Conservation (phyloP, 768 basidiomycete genomes). For the Lyophyllum atratum region DNA sequence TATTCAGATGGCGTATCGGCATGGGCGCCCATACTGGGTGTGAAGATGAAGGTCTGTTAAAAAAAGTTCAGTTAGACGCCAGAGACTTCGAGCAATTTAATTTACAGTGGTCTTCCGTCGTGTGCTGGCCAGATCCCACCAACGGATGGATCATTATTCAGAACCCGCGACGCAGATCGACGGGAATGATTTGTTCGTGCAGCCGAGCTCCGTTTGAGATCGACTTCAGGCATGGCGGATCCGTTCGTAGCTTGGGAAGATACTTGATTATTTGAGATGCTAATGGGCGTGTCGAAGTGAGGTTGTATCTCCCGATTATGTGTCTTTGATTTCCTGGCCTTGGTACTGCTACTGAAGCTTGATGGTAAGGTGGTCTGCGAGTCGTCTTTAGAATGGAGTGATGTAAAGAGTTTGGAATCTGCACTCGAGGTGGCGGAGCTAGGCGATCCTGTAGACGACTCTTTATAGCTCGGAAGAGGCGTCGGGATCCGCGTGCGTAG, state of each 20-base stretch:
- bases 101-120: not conserved
- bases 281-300: not conserved
- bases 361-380: slow-evolving; percentile 32
- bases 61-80: not conserved
- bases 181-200: not conserved
- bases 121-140: not conserved
- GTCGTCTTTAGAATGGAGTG: slow-evolving; percentile 21
- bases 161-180: not conserved
- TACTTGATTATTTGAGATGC: not conserved
- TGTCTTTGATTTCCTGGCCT: slow-evolving; percentile 13
- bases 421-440: slow-evolving; percentile 26
- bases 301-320: not conserved
- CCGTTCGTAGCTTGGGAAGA: not conserved
- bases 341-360: slow-evolving; percentile 25
- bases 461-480: slow-evolving; percentile 18
- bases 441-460: slow-evolving; percentile 22
- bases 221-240: not conserved
- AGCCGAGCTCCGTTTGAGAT: not conserved
- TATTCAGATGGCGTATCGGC: not conserved
- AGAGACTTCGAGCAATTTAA: not conserved
- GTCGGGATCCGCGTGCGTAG: slow-evolving; percentile 11
- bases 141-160: not conserved
- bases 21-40: slow-evolving; percentile 1
- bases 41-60: not conserved
- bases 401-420: slow-evolving; percentile 29